Conservation (phyloP, 225 moss, liverwort and hornwort species). For the Marchantia polymorpha region DNA sequence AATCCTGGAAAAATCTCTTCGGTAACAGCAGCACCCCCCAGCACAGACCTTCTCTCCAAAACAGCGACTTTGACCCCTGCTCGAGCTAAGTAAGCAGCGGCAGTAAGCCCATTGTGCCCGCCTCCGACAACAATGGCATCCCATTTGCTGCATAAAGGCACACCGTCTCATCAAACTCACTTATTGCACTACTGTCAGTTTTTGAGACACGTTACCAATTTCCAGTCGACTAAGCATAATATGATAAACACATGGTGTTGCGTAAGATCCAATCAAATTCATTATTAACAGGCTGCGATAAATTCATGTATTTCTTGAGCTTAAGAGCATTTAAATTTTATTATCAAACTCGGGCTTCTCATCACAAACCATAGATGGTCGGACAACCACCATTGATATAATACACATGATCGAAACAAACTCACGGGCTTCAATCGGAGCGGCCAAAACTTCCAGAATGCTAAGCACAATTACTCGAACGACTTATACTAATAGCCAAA, state of each 20-base stretch:
- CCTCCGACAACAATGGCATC: constrained; percentile 85
- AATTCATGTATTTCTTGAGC: too few relatives aligned
- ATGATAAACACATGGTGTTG: too few relatives aligned
- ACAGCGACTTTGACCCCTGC: constrained; percentile 74
- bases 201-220: background rate
- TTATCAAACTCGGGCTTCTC: background rate
- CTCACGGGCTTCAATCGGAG: too few relatives aligned
- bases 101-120: constrained; percentile 86
- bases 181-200: background rate
- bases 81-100: constrained; percentile 85
- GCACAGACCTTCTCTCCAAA: constrained; percentile 70
- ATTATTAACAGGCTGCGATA: too few relatives aligned
- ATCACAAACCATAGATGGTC: too few relatives aligned
- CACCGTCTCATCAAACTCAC: background rate
- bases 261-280: too few relatives aligned
- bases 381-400: too few relatives aligned
- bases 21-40: constrained; percentile 89
- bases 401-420: too few relatives aligned
- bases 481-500: too few relatives aligned
- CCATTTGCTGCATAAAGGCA: constrained; percentile 59
- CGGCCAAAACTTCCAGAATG: too few relatives aligned
- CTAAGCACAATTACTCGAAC: too few relatives aligned
- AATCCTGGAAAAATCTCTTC: constrained; percentile 88
- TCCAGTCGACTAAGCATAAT: background rate
- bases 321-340: background rate